Evolutionary conservation across 2,329 filamentous ascomycete species (phyloP).

Genomic region (Trichoderma arundinaceum): DNA sequence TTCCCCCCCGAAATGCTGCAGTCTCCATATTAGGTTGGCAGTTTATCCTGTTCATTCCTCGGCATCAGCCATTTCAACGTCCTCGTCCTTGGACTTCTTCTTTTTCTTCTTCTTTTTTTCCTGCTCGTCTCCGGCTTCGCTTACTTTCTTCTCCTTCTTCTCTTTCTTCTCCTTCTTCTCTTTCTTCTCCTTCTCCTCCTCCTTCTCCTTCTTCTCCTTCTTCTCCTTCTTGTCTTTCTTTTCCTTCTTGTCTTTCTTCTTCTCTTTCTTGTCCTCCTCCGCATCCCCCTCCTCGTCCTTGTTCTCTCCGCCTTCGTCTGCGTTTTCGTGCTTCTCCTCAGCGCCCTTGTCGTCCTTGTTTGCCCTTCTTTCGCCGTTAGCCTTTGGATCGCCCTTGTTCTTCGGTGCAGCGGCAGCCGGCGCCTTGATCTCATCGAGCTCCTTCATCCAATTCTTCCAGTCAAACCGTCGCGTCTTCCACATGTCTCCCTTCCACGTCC

Average conservation of each 20-base stretch:
- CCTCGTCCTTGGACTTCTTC: slow-evolving; percentile 21
- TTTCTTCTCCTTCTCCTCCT: background rate
- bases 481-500: slow-evolving; percentile 62
- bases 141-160: background rate
- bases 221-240: background rate
- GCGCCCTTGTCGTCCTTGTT: background rate
- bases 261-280: background rate
- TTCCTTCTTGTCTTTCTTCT: background rate
- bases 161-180: slow-evolving; percentile 13
- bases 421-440: slow-evolving; percentile 44
- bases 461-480: slow-evolving; percentile 60
- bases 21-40: background rate
- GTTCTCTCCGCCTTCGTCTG: background rate
- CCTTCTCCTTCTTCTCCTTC: slow-evolving; percentile 21
- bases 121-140: background rate
- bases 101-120: slow-evolving; percentile 27
- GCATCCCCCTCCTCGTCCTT: background rate
- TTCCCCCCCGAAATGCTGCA: background rate
- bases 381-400: slow-evolving; percentile 11
- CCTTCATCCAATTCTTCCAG: slow-evolving; percentile 64
- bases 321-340: background rate
- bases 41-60: slow-evolving; percentile 8
- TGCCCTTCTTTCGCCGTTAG: background rate
- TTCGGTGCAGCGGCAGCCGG: slow-evolving; percentile 32
- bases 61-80: slow-evolving; percentile 21